Evolutionary conservation across 2,329 filamentous ascomycete species (phyloP), one percentile per base, ranked within the genome.

Genomic region (Fusarium solani-melongenae): DNA sequence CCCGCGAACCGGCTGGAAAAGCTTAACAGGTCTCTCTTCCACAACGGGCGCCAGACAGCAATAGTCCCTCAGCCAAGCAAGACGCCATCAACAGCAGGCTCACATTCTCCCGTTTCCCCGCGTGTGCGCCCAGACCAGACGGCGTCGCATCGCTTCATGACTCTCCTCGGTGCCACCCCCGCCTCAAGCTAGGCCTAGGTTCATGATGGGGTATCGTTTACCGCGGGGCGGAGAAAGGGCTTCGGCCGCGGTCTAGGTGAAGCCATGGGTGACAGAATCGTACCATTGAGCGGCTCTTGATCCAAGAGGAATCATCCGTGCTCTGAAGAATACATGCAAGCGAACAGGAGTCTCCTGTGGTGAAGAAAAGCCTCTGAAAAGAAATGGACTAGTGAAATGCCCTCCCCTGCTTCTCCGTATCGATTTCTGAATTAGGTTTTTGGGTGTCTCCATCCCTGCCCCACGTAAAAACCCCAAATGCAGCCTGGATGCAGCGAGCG

Each of bases 111-210:
- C 55, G 59, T 49, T 39, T 15, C 38, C 46, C 34, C 53, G 64
- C 62, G 41, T 39, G 27, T 31, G 24, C 60, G 44, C 38, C 29
- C 36, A 22, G 62, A 38, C 65, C 39, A 38, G 20, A 9, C 41
- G 22, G 58, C 36, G 63, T 68, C 41, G 57, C 57, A 64, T 71
- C 53, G 68, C 59, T 69, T 72, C 53, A 57, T 59, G 41, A 39
- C 41, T 62, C 57, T 70, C 15, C 49, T 62, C 56, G 58, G 59
- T 73, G 66, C 62, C 62, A 73, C 62, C 70, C 70, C 70, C 70
- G 70, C 70, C 73, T 73, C 55, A 24, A 39, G 22, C 33, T 17
- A 38, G 61, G 68, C 62, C 33, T 17, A 38, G 61, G 68, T 66
- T 58, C 57, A 70, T 67, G 34, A 70, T 73, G 70, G 70, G 70